Base-by-base conservation (phyloP, 1,139 yeast species). In the Candida glucosophila region DNA sequence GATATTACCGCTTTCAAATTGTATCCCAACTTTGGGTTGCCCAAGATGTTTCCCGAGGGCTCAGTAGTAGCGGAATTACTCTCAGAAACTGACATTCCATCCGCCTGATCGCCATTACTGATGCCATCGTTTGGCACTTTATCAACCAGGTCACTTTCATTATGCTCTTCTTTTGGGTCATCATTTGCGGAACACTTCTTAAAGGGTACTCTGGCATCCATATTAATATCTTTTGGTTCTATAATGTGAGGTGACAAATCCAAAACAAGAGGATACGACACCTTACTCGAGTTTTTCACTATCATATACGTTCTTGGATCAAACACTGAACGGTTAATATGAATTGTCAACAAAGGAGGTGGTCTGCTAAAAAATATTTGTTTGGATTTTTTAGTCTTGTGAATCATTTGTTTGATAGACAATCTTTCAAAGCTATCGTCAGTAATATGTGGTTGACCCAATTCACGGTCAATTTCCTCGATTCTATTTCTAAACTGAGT, bases 311-410 rank as follows among this genome's bases (percentile, higher is more conserved):
- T 82, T 32, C 73, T 61, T 28, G 92, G 83, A 50, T 88, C 96
- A 53, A 86, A 88, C 7, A 85, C 95, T 3, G 94, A 82, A 44
- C 97, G 70, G 49, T 88, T 88, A 31, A 88, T 80, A 51, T 88
- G 96, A 25, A 88, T 70, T 29, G 90, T 73, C 29, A 88, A 61
- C 34, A 85, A 64, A 10, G 92, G 82, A 3, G 96, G 88, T 0
- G 96, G 95, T 43, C 86, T 67, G 14, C 86, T 71, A 36, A 85
- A 67, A 44, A 73, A 66, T 14, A 78, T 77, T 47, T 86, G 95
- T 49, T 85, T 86, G 5, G 88, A 76, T 52, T 88, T 88, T 28
- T 72, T 77, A 5, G 85, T 73, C 47, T 80, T 81, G 31, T 76
- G 71, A 30, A 77, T 71, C 73, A 79, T 77, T 42, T 77, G 78